Percentiles rank a stretch among this genome's conserved stretches.
phyloP scores from a whole-genome alignment of 2,329 filamentous ascomycete species.

The Fusarium cyanostomum region DNA sequence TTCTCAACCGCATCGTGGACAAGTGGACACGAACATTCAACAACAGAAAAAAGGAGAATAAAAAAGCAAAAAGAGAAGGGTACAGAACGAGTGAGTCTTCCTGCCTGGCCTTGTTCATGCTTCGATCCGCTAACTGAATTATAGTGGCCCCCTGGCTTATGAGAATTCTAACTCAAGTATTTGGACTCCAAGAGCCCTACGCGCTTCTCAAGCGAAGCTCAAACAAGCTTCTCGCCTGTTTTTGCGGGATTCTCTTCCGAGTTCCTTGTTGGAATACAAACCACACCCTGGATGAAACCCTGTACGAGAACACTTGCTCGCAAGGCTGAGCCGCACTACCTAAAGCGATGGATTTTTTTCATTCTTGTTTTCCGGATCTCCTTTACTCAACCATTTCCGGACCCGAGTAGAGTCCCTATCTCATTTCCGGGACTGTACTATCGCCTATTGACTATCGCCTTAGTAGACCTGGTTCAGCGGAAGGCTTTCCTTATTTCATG shows the following conservation, averaged over 20 bases:
- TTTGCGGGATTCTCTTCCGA: slow-evolving; percentile 10
- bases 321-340: slow-evolving; percentile 1
- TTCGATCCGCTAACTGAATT: slow-evolving; percentile 4
- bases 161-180: background rate
- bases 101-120: background rate
- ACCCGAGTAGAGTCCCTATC: background rate
- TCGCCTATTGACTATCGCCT: background rate
- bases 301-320: slow-evolving; percentile 6
- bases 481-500: background rate
- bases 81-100: slow-evolving; percentile 8
- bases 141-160: slow-evolving; percentile 2
- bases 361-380: slow-evolving; percentile 22
- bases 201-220: background rate
- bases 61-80: background rate
- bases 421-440: background rate
- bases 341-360: background rate
- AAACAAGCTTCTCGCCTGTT: slow-evolving; percentile 6
- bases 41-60: background rate
- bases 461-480: background rate
- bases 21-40: background rate
- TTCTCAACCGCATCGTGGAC: background rate
- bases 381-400: background rate
- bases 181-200: slow-evolving; percentile 1
- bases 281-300: slow-evolving; percentile 19
- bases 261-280: slow-evolving; percentile 22